phyloP scores from a whole-genome alignment of 2,329 filamentous ascomycete species.

The Ophiostoma novo-ulmi region DNA sequence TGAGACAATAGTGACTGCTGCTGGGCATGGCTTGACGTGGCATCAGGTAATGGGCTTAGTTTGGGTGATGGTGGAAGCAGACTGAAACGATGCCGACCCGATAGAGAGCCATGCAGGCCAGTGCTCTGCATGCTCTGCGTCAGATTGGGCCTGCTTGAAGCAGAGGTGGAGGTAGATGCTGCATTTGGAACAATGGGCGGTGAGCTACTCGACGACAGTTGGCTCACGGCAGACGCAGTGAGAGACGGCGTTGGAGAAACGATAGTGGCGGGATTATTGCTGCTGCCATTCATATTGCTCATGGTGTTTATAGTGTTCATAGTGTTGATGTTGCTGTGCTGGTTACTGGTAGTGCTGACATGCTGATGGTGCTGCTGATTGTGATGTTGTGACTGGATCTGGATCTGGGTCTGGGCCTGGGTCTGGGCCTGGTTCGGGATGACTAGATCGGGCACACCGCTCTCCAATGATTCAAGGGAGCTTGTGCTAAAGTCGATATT shows the following conservation, averaged over 20 bases:
- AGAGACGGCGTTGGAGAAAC: not conserved
- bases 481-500: constrained; percentile 17
- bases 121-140: not conserved
- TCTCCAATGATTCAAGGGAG: not conserved
- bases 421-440: not conserved
- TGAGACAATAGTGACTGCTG: not conserved
- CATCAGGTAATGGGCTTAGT: not conserved
- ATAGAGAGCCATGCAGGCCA: not conserved
- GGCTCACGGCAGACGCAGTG: not conserved
- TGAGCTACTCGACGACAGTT: constrained; percentile 1
- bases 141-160: not conserved
- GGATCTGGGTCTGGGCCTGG: not conserved
- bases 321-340: not conserved
- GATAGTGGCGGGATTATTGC: not conserved
- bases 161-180: not conserved
- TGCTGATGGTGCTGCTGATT: not conserved
- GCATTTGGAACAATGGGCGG: not conserved
- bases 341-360: constrained; percentile 4
- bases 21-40: not conserved
- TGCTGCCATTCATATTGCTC: not conserved
- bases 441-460: constrained; percentile 1
- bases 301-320: not conserved
- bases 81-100: not conserved
- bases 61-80: not conserved
- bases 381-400: not conserved